These are phyloP conservation scores for Cryomyces minteri DNA, from an alignment of 495 filamentous ascomycete species.

Conservation along the genomic window DNA sequence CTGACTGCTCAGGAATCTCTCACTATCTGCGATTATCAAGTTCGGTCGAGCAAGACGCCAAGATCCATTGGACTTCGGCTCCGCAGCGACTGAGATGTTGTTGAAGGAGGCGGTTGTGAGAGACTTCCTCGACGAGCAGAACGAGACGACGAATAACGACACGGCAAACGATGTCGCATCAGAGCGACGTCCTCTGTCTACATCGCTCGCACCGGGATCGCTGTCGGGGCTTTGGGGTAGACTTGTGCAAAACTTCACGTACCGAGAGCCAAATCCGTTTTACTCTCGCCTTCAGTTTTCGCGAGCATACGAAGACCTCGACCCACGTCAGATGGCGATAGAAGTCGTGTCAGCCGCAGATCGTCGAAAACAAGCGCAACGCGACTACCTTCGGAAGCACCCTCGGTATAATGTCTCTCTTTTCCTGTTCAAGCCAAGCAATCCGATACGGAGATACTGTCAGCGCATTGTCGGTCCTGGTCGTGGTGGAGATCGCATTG, in stretches of 20 bases:
- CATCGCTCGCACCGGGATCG: not conserved
- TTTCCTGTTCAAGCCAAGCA: conserved; percentile 63
- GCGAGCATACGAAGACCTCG: conserved; percentile 52
- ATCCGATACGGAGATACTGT: conserved; percentile 63
- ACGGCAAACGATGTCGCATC: not conserved
- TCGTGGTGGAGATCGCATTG: conserved; percentile 64
- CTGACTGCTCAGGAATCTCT: conserved; percentile 42
- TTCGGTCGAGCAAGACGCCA: conserved; percentile 49
- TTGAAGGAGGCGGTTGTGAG: conserved; percentile 85
- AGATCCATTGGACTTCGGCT: conserved; percentile 76
- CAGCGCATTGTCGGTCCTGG: conserved; percentile 87
- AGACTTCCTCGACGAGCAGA: conserved; percentile 76
- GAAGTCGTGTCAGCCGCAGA: conserved; percentile 74
- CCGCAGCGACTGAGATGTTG: conserved; percentile 82
- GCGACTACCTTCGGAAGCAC: conserved; percentile 74
- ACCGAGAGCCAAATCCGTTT: conserved; percentile 83
- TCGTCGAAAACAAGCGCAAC: conserved; percentile 66
- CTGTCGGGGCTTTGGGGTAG: not conserved
- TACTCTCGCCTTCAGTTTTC: conserved; percentile 68
- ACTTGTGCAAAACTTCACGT: conserved; percentile 11
- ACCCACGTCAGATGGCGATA: conserved; percentile 70
- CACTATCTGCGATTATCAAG: conserved; percentile 74
- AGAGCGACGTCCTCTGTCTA: not conserved
- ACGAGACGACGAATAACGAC: not conserved
- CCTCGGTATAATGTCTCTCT: conserved; percentile 86